Percentiles rank a stretch among this genome's conserved stretches.
These are phyloP conservation scores for Lactifluus subvellereus DNA, from an alignment of 768 basidiomycete genomes.

Conservation along the genomic window DNA sequence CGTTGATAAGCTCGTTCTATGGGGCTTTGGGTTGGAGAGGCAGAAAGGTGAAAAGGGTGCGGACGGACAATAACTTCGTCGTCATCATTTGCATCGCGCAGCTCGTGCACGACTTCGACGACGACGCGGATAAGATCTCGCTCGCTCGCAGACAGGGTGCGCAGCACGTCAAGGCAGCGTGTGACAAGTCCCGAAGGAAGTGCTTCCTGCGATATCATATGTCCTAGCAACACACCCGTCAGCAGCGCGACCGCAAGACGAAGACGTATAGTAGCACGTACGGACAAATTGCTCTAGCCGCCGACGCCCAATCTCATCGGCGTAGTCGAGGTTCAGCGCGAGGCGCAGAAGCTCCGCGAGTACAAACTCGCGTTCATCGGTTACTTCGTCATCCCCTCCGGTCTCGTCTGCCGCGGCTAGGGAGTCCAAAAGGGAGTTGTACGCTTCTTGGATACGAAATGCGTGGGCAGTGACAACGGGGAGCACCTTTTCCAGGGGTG, in stretches of 20 bases:
- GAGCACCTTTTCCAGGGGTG: conserved; percentile 58
- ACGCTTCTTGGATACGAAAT: conserved; percentile 62
- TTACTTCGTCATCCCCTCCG: conserved; percentile 34
- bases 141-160: conserved; percentile 65
- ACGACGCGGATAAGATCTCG: conserved; percentile 82
- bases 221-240: conserved; percentile 40
- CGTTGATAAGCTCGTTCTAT: conserved; percentile 27
- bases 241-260: not conserved
- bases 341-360: conserved; percentile 78
- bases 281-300: conserved; percentile 85
- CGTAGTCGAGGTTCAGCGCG: conserved; percentile 78
- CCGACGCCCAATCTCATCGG: conserved; percentile 84
- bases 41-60: not conserved
- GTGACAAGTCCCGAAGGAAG: conserved; percentile 68
- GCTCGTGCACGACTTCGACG: conserved; percentile 80
- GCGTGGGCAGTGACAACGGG: conserved; percentile 85
- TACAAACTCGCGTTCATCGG: conserved; percentile 52
- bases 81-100: conserved; percentile 52
- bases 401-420: conserved; percentile 36
- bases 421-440: conserved; percentile 54
- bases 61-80: conserved; percentile 29
- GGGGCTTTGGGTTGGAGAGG: not conserved
- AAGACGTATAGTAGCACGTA: conserved; percentile 36
- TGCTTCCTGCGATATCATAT: conserved; percentile 69
- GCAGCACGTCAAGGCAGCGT: conserved; percentile 77